Percentiles rank a stretch among this genome's conserved stretches.
These are phyloP conservation scores for Xenoacremonium recifei DNA, from an alignment of 2,329 filamentous ascomycete genomes.

Conservation along the genomic window DNA sequence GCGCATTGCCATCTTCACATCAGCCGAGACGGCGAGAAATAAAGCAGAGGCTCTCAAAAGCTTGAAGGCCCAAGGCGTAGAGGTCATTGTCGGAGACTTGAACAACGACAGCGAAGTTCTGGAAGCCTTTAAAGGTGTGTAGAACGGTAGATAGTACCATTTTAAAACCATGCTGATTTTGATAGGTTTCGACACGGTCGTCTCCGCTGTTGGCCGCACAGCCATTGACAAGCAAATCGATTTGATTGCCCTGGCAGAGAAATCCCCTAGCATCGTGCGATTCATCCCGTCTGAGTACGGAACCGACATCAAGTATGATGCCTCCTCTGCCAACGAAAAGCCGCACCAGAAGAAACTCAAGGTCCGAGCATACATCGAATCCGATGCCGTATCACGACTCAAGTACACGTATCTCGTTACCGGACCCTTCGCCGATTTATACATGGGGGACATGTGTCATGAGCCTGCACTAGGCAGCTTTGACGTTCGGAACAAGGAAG, in stretches of 20 bases:
- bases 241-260: not conserved
- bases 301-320: not conserved
- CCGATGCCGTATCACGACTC: not conserved
- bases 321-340: not conserved
- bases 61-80: not conserved
- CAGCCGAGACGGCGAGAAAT: not conserved
- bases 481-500: not conserved
- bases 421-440: not conserved
- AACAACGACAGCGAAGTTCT: not conserved
- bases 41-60: not conserved
- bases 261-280: not conserved
- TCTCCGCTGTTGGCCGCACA: not conserved
- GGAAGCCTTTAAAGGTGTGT: not conserved
- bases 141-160: not conserved
- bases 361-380: not conserved
- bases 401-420: not conserved
- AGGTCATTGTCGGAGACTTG: not conserved
- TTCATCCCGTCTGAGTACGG: not conserved
- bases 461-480: not conserved
- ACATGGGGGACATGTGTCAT: not conserved
- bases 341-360: not conserved
- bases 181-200: not conserved
- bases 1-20: not conserved
- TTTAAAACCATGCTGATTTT: not conserved
- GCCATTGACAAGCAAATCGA: not conserved